A percentile compares a stretch with the other conserved stretches of the same genome.
phyloP scores from a whole-genome alignment of 306 rosid genomes.

The Casuarina equisetifolia region DNA sequence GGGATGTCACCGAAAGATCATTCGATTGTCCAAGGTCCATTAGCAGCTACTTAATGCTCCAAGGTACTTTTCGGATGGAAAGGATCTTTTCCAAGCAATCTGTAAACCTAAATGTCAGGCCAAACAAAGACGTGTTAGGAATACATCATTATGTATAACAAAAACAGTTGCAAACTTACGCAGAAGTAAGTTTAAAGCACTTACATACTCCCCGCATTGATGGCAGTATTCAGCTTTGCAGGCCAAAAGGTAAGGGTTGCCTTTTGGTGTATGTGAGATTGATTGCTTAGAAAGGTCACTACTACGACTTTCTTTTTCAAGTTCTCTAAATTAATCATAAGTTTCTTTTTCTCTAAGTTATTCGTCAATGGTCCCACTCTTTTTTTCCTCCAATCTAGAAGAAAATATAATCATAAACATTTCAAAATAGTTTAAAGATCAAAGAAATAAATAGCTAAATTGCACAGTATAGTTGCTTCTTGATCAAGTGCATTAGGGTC shows the following conservation, averaged over 20 bases:
- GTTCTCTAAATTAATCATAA: slow-evolving; percentile 54
- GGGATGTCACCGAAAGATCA: no score
- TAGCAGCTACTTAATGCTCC: slow-evolving; percentile 85
- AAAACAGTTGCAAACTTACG: slow-evolving; percentile 56
- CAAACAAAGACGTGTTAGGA: slow-evolving; percentile 2
- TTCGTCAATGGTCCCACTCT: slow-evolving; percentile 49
- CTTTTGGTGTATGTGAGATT: slow-evolving; percentile 59
- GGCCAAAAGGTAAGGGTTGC: slow-evolving; percentile 82
- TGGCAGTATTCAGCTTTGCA: slow-evolving; percentile 98
- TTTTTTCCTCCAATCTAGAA: slow-evolving; percentile 62
- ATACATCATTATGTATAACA: slow-evolving; percentile 24
- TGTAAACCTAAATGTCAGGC: slow-evolving; percentile 29
- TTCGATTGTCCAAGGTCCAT: no score
- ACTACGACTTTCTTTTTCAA: slow-evolving; percentile 71
- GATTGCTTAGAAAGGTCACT: slow-evolving; percentile 61
- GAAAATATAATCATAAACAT: not conserved
- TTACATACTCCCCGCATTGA: slow-evolving; percentile 93
- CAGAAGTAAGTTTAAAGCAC: slow-evolving; percentile 85
- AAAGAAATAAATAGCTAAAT: not conserved
- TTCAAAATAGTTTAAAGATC: not conserved
- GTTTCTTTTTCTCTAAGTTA: no score
- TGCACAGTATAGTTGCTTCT: not conserved
- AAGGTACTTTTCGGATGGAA: slow-evolving; percentile 86
- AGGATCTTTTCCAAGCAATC: slow-evolving; percentile 77
- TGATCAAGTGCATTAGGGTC: not conserved